Percentiles rank a stretch among this genome's conserved stretches.
Conservation (phyloP, 352 stramenopile genomes). For the Pythium dissotocum region DNA sequence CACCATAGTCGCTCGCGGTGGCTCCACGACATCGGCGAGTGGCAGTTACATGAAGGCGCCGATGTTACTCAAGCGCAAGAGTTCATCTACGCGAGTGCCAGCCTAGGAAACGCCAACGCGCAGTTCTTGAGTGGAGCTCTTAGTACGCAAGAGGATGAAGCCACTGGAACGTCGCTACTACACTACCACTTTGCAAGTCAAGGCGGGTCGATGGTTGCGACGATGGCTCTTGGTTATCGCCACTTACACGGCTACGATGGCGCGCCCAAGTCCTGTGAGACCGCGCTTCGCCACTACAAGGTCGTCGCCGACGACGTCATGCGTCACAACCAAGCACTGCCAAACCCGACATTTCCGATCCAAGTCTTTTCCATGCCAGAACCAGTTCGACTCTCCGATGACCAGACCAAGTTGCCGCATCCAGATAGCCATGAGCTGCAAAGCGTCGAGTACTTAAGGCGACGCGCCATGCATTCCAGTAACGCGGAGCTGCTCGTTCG, state of each 20-base stretch:
- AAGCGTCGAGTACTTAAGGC: conserved; percentile 51
- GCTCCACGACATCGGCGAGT: conserved; percentile 42
- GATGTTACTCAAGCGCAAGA: conserved; percentile 27
- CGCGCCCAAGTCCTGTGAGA: conserved; percentile 49
- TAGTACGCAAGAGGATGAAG: conserved; percentile 31
- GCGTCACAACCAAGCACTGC: conserved; percentile 17
- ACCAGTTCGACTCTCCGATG: conserved; percentile 38
- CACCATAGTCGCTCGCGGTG: conserved; percentile 28
- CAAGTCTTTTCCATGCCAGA: conserved; percentile 43
- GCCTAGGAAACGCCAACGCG: conserved; percentile 25
- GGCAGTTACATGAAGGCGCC: conserved; percentile 32
- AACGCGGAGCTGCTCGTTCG: conserved; percentile 39
- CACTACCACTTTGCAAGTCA: conserved; percentile 65
- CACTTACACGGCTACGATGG: conserved; percentile 52
- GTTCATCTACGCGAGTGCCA: conserved; percentile 49
- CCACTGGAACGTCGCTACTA: conserved; percentile 33
- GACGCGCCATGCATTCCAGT: conserved; percentile 32
- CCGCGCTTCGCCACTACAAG: conserved; percentile 75
- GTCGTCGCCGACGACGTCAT: conserved; percentile 59
- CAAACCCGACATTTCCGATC: conserved; percentile 27
- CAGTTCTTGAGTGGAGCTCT: conserved; percentile 36
- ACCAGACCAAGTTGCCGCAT: conserved; percentile 27
- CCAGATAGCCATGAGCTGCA: conserved; percentile 38
- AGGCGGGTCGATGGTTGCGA: conserved; percentile 37
- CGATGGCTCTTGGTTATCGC: conserved; percentile 75